phyloP scores from a whole-genome alignment of 495 filamentous ascomycete genomes.

The Apiosordaria backusii region DNA sequence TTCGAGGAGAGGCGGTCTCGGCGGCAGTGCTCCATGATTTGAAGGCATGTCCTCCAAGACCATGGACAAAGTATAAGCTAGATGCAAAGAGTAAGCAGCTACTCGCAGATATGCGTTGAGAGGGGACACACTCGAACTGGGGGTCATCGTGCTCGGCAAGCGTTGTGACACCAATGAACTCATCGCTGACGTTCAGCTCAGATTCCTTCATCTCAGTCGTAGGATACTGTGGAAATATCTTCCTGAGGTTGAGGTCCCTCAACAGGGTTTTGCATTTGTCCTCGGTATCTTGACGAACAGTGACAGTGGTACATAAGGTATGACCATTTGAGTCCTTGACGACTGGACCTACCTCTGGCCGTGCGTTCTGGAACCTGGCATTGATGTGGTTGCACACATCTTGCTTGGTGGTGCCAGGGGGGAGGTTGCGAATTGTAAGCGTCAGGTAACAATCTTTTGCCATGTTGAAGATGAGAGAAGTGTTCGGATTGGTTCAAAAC shows the following conservation, averaged over 20 bases:
- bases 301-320: background rate
- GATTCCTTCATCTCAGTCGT: conserved; percentile 2
- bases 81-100: background rate
- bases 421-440: conserved; percentile 18
- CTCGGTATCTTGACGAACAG: background rate
- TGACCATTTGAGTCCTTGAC: background rate
- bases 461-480: no score
- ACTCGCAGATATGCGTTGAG: background rate
- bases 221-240: background rate
- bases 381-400: conserved; percentile 17
- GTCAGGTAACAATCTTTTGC: conserved; percentile 19
- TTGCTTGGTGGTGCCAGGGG: conserved; percentile 13
- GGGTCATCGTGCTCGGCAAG: conserved; percentile 21
- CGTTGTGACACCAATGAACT: conserved; percentile 22
- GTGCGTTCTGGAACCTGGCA: background rate
- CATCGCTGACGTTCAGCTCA: conserved; percentile 13
- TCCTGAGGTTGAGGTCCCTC: background rate
- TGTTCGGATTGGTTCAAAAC: no score
- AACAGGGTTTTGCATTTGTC: background rate
- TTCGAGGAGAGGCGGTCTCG: conserved; percentile 2
- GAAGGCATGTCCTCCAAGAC: conserved; percentile 22
- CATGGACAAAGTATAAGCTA: conserved; percentile 22
- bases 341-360: background rate
- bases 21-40: conserved; percentile 17
- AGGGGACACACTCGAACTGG: conserved; percentile 17